Conservation (phyloP, 2,329 filamentous ascomycete genomes). For the Arthrobotrys musiformis region DNA sequence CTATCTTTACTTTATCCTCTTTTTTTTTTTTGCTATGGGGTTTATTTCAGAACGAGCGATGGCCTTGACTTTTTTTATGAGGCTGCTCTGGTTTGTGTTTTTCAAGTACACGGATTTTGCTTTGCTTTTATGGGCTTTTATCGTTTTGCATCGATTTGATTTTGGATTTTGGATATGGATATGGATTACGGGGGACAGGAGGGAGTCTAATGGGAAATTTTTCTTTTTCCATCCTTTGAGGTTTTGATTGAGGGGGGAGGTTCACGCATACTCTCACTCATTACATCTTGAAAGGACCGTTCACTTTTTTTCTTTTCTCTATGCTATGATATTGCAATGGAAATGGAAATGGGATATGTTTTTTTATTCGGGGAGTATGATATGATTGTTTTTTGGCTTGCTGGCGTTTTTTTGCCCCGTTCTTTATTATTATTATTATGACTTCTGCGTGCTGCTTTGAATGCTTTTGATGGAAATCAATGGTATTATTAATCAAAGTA, state of each 20-base stretch:
- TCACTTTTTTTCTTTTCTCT: too few relatives aligned
- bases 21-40: not conserved
- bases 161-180: too few relatives aligned
- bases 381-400: not conserved
- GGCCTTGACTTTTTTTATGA: not conserved
- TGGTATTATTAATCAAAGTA: too few relatives aligned
- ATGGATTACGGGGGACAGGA: too few relatives aligned
- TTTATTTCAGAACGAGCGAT: not conserved
- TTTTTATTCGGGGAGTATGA: not conserved
- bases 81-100: not conserved
- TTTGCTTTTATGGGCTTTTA: not conserved
- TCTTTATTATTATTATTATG: too few relatives aligned
- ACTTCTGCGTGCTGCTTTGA: not conserved
- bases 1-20: not conserved
- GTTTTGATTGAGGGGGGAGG: not conserved
- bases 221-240: not conserved
- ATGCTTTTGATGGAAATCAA: not conserved
- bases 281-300: not conserved
- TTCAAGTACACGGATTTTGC: slow-evolving; percentile 15
- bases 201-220: not conserved
- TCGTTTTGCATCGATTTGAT: too few relatives aligned
- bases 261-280: not conserved
- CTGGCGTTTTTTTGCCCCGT: not conserved
- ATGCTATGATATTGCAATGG: too few relatives aligned
- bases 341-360: slow-evolving; percentile 6